Evolutionary conservation across 129 eudicot genomes (phyloP), one percentile per base, ranked within the genome.

Genomic region (Chrysanthemum seticuspe): DNA sequence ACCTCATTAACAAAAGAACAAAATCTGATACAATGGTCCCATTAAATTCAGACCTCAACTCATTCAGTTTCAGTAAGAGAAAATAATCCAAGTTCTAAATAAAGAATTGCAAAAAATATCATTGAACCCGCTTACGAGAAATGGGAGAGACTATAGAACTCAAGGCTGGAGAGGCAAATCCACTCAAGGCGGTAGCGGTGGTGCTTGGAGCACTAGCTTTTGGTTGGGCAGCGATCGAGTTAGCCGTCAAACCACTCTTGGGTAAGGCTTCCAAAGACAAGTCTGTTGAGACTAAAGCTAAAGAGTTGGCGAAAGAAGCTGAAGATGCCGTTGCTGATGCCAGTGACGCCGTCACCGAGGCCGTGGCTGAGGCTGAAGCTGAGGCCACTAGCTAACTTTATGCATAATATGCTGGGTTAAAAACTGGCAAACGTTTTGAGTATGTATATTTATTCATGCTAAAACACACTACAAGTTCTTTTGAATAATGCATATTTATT

Each of bases 181-280:
- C 82, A 14, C 15, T 79, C 56, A 79, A 79, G 52, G 56, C 82
- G 0, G 54, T 12, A 2, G 82, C 53, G 14, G 82, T 89, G 45
- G 87, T 89, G 23, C 8, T 85, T 5, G 94, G 91, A 76, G 96
- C 96, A 62, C 81, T 92, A 73, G 98, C 91, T 40, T 80, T 55
- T 57, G 91, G 89, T 14, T 92, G 96, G 96, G 82, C 89, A 2
- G 85, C 98, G 48, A 85, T 92, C 0, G 98, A 92, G 87, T 56
- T 92, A 6, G 96, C 96, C 9, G 67, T 87, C 73, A 92, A 92
- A 83, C 98, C 98, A 3, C 83, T 81, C 85, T 91, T 92, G 72
- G 80, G 54, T 3, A 83, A 82, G 76, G 29, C 86, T 19, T 85
- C 91, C 76, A 79, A 86, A 75, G 77, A 78, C 58, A 87, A 89